A percentile compares a stretch with the other conserved stretches of the same genome.
phyloP scores from a whole-genome alignment of 345 rosid genomes.

The Syzygium jambos region DNA sequence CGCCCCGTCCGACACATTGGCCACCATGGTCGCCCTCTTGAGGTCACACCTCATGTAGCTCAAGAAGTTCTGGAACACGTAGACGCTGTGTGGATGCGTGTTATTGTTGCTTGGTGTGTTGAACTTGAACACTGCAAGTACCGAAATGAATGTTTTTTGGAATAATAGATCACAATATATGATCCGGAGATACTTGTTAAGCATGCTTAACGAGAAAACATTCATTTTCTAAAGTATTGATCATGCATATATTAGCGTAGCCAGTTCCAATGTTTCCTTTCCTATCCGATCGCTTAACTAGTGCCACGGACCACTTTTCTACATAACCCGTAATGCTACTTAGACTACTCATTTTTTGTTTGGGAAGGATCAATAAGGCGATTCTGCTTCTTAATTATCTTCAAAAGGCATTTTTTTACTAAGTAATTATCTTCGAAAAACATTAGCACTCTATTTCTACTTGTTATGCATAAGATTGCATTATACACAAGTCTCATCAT shows the following conservation, averaged over 20 bases:
- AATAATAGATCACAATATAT: not conserved
- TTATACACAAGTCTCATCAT: not conserved
- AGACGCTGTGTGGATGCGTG: constrained; percentile 54
- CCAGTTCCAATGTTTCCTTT: not conserved
- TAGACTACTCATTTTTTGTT: not conserved
- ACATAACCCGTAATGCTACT: not conserved
- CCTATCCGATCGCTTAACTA: not conserved
- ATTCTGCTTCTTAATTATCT: not conserved
- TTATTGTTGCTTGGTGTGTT: constrained; percentile 39
- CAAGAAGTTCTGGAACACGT: constrained; percentile 33
- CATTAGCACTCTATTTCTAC: not conserved
- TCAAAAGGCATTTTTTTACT: no score
- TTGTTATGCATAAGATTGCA: not conserved
- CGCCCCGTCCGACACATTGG: constrained; percentile 35
- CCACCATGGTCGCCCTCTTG: constrained; percentile 41
- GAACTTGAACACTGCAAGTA: constrained; percentile 65
- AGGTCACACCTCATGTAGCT: constrained; percentile 49
- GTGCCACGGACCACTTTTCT: not conserved
- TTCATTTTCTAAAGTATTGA: not conserved
- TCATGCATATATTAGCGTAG: no score
- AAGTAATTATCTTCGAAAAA: not conserved
- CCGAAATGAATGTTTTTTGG: not conserved
- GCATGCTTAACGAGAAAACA: not conserved
- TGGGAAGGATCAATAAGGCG: not conserved
- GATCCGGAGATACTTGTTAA: not conserved